phyloP scores from a whole-genome alignment of 2,329 filamentous ascomycete species.

The Apiospora koreana region DNA sequence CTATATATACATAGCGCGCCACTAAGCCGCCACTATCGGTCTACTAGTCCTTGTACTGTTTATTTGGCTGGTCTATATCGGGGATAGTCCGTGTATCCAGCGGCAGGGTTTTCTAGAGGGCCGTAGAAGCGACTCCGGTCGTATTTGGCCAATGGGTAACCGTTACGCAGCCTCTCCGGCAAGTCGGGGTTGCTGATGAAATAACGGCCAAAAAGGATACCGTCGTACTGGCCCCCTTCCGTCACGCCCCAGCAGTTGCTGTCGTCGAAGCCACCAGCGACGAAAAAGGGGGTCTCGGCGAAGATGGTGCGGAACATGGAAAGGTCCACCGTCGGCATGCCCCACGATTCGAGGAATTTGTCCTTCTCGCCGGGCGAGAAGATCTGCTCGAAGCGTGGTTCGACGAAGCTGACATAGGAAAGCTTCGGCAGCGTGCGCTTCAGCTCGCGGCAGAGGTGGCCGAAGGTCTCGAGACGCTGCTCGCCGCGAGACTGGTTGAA shows the following conservation, averaged over 20 bases:
- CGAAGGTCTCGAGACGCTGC: conserved; percentile 49
- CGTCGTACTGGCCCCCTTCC: conserved; percentile 28
- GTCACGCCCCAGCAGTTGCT: conserved; percentile 29
- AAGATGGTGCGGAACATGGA: conserved; percentile 30
- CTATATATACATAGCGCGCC: not conserved
- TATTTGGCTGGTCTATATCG: conserved; percentile 18
- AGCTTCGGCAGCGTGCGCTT: conserved; percentile 31
- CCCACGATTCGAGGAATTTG: conserved; percentile 36
- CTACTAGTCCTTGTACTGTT: not conserved
- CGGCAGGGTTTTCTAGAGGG: conserved; percentile 23
- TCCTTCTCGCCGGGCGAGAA: conserved; percentile 34
- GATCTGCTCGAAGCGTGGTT: conserved; percentile 49
- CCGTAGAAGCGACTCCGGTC: conserved; percentile 40
- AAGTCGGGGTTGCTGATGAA: conserved; percentile 50
- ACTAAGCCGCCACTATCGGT: not conserved
- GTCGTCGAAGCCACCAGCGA: conserved; percentile 27
- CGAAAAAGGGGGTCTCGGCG: conserved; percentile 26
- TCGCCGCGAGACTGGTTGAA: conserved; percentile 48
- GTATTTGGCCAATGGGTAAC: conserved; percentile 38
- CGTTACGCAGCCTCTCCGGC: conserved; percentile 38
- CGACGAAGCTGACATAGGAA: conserved; percentile 50
- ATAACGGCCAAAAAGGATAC: conserved; percentile 43
- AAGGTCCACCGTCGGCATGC: conserved; percentile 29
- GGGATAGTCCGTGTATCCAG: conserved; percentile 38
- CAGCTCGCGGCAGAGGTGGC: conserved; percentile 43